Evolutionary conservation across 345 rosid species (phyloP), one percentile per base, ranked within the genome.

Genomic region (Carallia brachiata): DNA sequence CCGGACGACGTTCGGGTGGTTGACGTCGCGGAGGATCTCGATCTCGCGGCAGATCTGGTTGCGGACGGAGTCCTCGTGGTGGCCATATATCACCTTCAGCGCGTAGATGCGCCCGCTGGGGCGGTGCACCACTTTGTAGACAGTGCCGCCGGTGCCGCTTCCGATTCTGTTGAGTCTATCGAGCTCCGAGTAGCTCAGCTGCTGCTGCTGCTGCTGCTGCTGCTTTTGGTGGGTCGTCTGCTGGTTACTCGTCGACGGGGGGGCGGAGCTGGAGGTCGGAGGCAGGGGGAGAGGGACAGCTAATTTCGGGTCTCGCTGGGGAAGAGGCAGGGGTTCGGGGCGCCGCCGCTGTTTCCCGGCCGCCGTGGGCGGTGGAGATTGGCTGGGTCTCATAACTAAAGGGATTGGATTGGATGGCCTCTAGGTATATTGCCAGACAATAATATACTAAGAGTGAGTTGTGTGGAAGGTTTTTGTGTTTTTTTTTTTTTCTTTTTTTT

Each of bases 251-350:
- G 82, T 63, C 27, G 83, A 66, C 0, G 83, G 62, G 0, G 83
- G 62, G 0, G 80, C 79, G n/a, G 85, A 75, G 79, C 70, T 71
- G 36, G 83, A n/a, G 6, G 81, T 6, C 0, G 89, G 91, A 0
- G 97, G 98, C 9, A 88, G 88, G n/a, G 98, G 98, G 15, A 91
- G 90, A 52, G 98, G 97, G 0, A 89, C 97, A 6, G 97, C 94
- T 23, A 87, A 78, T 44, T 74, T 16, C 0, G 88, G 80, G 81
- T 86, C 88, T 3, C 95, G 86, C 18, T 78, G 84, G 0, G 97
- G 97, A 36, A 90, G 86, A 1, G 97, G 98, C 4, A 95, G 80
- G 75, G 92, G 87, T 84, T 89, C 89, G 0, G 90, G 77, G 16
- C 93, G 89, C 34, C 84, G 75, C 0, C 96, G 87, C 1, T 61